These are phyloP conservation scores for Wickerhamiella hasegawae DNA, from an alignment of 805 yeast genomes.

Conservation along the genomic window DNA sequence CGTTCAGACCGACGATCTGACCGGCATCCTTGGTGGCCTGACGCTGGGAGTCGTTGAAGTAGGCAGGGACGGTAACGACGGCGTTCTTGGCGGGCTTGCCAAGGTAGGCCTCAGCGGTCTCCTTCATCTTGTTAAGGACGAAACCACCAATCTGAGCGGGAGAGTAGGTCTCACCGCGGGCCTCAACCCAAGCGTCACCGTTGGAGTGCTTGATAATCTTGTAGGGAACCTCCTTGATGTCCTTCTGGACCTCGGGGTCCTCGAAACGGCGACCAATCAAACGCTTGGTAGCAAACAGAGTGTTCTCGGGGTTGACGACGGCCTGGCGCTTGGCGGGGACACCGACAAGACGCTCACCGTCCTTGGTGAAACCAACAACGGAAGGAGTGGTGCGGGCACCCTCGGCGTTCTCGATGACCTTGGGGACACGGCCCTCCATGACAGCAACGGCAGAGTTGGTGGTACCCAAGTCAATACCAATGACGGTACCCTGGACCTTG, in stretches of 20 bases:
- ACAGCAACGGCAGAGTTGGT: slow-evolving; percentile 83
- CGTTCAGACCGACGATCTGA: slow-evolving; percentile 88
- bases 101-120: slow-evolving; percentile 85
- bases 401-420: slow-evolving; percentile 63
- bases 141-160: slow-evolving; percentile 95
- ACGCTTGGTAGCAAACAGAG: slow-evolving; percentile 88
- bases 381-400: slow-evolving; percentile 82
- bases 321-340: slow-evolving; percentile 94
- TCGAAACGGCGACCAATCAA: slow-evolving; percentile 85
- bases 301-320: slow-evolving; percentile 84
- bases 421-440: slow-evolving; percentile 63
- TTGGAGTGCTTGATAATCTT: slow-evolving; percentile 76
- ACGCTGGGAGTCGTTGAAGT: slow-evolving; percentile 82
- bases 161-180: slow-evolving; percentile 73
- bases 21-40: slow-evolving; percentile 96
- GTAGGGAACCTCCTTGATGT: slow-evolving; percentile 76
- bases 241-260: slow-evolving; percentile 83
- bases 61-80: slow-evolving; percentile 81
- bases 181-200: slow-evolving; percentile 95
- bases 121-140: slow-evolving; percentile 91
- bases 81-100: slow-evolving; percentile 82
- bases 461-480: slow-evolving; percentile 79
- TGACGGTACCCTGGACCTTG: slow-evolving; percentile 44
- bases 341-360: slow-evolving; percentile 84
- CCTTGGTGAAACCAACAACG: slow-evolving; percentile 84